Evolutionary conservation across 768 basidiomycete genomes (phyloP).

Genomic region (Cyclocybe aegerita): DNA sequence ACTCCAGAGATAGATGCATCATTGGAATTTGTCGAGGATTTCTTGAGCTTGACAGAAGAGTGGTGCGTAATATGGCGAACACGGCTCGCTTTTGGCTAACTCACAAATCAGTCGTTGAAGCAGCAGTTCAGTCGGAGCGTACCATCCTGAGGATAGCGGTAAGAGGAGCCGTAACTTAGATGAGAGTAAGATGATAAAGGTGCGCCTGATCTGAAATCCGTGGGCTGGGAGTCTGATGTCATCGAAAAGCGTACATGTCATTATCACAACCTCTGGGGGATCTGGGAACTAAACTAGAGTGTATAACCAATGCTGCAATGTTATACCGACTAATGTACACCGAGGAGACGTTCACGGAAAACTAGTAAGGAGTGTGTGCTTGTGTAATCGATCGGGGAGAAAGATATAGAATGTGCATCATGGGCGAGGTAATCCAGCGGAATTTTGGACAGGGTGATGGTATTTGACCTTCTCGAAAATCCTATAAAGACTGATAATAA

Average conservation of each 20-base stretch:
- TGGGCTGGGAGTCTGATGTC: neutral
- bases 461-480: conserved; percentile 91
- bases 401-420: neutral
- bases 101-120: neutral
- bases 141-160: conserved; percentile 19
- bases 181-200: neutral
- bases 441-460: conserved; percentile 35
- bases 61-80: conserved; percentile 17
- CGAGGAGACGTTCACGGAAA: too few relatives aligned
- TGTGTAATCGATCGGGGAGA: too few relatives aligned
- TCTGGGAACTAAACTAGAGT: too few relatives aligned
- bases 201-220: neutral
- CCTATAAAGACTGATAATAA: conserved; percentile 81
- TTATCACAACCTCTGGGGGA: neutral
- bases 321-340: too few relatives aligned
- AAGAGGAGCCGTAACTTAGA: too few relatives aligned
- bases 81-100: conserved; percentile 22
- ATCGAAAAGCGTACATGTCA: neutral
- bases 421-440: conserved; percentile 13
- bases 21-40: neutral
- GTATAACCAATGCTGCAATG: neutral
- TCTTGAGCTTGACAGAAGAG: conserved; percentile 16
- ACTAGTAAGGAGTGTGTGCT: too few relatives aligned
- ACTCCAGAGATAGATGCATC: conserved; percentile 31
- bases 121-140: neutral